Evolutionary conservation across 2,329 filamentous ascomycete genomes (phyloP).

Genomic region (Metarhizium anisopliae): DNA sequence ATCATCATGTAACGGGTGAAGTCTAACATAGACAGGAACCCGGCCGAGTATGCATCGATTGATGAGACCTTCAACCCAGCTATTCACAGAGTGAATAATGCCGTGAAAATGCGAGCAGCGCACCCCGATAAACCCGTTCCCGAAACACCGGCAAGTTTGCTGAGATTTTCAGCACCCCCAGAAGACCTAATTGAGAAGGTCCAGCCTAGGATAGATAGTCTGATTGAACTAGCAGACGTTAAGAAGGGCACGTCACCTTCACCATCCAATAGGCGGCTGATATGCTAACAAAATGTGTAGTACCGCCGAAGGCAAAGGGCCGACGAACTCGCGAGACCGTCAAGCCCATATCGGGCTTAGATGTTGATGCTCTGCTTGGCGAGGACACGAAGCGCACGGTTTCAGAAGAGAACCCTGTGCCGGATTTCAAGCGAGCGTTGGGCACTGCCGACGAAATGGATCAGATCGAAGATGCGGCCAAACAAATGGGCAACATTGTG

Average conservation of each 20-base stretch:
- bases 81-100: slow-evolving; percentile 83
- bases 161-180: slow-evolving; percentile 66
- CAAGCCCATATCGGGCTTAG: slow-evolving; percentile 83
- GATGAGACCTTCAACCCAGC: slow-evolving; percentile 79
- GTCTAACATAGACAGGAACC: slow-evolving; percentile 22
- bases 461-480: slow-evolving; percentile 56
- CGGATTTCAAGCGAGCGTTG: slow-evolving; percentile 81
- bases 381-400: slow-evolving; percentile 36
- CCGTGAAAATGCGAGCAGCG: slow-evolving; percentile 73
- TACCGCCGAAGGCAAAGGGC: slow-evolving; percentile 71
- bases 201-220: slow-evolving; percentile 46
- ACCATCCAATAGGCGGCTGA: neutral
- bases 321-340: slow-evolving; percentile 60
- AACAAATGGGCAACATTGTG: slow-evolving; percentile 68
- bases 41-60: slow-evolving; percentile 61
- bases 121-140: slow-evolving; percentile 58
- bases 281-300: slow-evolving; percentile 28
- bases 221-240: slow-evolving; percentile 65
- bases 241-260: slow-evolving; percentile 58
- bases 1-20: neutral
- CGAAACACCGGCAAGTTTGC: slow-evolving; percentile 53
- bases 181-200: slow-evolving; percentile 53
- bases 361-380: slow-evolving; percentile 73
- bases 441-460: slow-evolving; percentile 48
- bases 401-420: slow-evolving; percentile 65